Conservation (phyloP, 2,329 filamentous ascomycete genomes). For the Aspergillus thermomutatus region DNA sequence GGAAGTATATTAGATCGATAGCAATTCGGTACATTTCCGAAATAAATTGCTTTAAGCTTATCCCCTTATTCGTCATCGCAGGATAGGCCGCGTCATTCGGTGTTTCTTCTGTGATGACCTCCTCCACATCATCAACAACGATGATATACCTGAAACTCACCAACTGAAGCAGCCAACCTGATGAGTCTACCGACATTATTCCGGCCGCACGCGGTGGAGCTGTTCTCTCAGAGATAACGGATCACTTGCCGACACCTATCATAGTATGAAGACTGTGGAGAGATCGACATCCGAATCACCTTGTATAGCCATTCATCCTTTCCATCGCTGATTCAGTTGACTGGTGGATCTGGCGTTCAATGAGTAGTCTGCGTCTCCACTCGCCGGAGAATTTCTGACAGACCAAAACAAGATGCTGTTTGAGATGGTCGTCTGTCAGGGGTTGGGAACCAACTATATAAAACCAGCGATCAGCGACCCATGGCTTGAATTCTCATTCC, state of each 20-base stretch:
- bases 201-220: neutral
- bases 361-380: neutral
- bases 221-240: neutral
- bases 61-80: too few relatives aligned
- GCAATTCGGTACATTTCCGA: neutral
- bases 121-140: neutral
- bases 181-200: neutral
- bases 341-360: neutral
- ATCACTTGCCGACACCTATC: neutral
- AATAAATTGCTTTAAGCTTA: neutral
- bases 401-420: neutral
- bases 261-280: neutral
- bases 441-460: neutral
- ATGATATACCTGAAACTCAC: neutral
- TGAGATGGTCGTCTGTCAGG: neutral
- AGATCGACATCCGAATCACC: neutral
- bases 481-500: neutral
- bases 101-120: neutral
- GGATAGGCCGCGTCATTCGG: too few relatives aligned
- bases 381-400: neutral
- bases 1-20: neutral
- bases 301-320: neutral
- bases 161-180: neutral
- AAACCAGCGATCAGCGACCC: neutral
- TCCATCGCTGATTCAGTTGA: neutral